These are phyloP conservation scores for Aspergillus bertholletiae DNA, from an alignment of 495 filamentous ascomycete genomes.

Conservation along the genomic window DNA sequence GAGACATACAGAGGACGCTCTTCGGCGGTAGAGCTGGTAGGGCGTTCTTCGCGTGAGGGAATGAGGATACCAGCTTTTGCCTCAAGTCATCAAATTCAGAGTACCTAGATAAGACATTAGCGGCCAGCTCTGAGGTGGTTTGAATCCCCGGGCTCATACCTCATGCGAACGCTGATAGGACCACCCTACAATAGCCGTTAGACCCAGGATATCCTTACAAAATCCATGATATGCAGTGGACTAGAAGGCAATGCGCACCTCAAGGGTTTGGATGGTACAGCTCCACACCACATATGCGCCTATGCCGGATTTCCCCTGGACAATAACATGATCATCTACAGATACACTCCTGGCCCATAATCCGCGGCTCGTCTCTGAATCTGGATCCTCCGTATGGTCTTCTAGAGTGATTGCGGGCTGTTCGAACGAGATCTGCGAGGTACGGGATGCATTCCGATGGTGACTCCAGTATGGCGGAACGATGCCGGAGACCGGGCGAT, in stretches of 20 bases:
- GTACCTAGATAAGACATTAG: slow-evolving; percentile 44
- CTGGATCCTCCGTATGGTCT: slow-evolving; percentile 64
- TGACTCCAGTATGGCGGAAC: slow-evolving; percentile 52
- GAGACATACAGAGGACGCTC: slow-evolving; percentile 60
- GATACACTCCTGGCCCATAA: slow-evolving; percentile 65
- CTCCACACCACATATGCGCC: slow-evolving; percentile 76
- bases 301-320: slow-evolving; percentile 58
- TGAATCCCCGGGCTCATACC: slow-evolving; percentile 39
- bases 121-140: background rate
- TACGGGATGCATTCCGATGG: slow-evolving; percentile 38
- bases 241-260: slow-evolving; percentile 46
- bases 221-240: background rate
- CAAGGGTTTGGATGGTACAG: slow-evolving; percentile 64
- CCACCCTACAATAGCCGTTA: slow-evolving; percentile 46
- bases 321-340: slow-evolving; percentile 64
- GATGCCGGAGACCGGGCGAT: slow-evolving; percentile 38
- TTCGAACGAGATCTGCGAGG: slow-evolving; percentile 42
- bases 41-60: slow-evolving; percentile 61
- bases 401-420: slow-evolving; percentile 58
- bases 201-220: background rate
- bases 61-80: slow-evolving; percentile 54
- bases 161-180: slow-evolving; percentile 57
- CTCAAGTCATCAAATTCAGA: slow-evolving; percentile 70
- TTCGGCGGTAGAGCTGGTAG: slow-evolving; percentile 68
- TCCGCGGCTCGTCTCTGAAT: slow-evolving; percentile 55